These are phyloP conservation scores for Oryza rufipogon DNA, from an alignment of 176 grass and related monocot genomes.

Conservation along the genomic window DNA sequence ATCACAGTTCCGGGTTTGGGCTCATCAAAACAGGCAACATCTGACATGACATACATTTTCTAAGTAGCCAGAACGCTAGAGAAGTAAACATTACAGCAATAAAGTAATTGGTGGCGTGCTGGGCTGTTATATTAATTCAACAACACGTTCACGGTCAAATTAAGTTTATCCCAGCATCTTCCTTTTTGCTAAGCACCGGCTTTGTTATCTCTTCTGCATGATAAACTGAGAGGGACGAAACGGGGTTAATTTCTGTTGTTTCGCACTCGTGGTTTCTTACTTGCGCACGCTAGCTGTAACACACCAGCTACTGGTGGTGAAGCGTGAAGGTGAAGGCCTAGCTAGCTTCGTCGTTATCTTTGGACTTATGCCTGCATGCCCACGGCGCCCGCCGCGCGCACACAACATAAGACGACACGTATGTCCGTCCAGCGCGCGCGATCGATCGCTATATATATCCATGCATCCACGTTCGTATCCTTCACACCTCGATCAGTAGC, in stretches of 20 bases:
- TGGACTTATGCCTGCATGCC: too few relatives aligned
- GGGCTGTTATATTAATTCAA: too few relatives aligned
- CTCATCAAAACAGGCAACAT: not conserved
- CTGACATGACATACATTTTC: not conserved
- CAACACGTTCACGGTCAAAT: not conserved
- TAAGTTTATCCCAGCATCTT: not conserved
- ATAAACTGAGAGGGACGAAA: not conserved
- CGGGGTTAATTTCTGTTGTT: not conserved
- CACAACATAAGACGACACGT: not conserved
- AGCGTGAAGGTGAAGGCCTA: too few relatives aligned
- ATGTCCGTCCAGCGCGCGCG: too few relatives aligned
- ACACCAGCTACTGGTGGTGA: not conserved
- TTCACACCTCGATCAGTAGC: not conserved
- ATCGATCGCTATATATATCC: not conserved
- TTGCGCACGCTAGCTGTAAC: not conserved
- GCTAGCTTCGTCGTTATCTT: too few relatives aligned
- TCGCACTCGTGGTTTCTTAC: not conserved
- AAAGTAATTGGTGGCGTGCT: not conserved
- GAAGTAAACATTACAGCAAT: not conserved
- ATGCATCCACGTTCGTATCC: not conserved
- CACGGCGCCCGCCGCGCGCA: not conserved
- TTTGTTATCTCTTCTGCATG: not conserved
- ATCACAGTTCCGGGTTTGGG: not conserved
- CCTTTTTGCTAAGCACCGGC: not conserved
- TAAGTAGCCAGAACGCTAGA: not conserved